Evolutionary conservation across 2,329 filamentous ascomycete genomes (phyloP), one percentile per base, ranked within the genome.

Genomic region (Bimuria novae-zelandiae): DNA sequence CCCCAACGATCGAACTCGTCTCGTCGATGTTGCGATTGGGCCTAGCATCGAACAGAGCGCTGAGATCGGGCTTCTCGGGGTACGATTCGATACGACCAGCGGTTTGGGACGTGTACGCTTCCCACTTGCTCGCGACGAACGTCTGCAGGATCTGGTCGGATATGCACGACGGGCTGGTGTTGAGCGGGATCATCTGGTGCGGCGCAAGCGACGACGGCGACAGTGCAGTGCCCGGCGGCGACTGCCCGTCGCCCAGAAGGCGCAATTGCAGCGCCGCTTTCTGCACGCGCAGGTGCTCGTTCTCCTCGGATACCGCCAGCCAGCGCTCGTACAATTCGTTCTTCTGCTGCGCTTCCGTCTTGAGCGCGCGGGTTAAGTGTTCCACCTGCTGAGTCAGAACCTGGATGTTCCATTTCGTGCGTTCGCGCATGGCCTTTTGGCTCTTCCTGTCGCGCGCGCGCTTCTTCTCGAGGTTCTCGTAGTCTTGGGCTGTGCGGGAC

Each of bases 71-170:
- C 35, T 59, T 60, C 22, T 58, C 58, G 8, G 61, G 59, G 45
- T 60, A 63, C 11, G 25, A 45, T 33, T 59, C 52, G 4, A 59
- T 41, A 7, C 53, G 36, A 11, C 55, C 54, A 1, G 55, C 25
- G 3, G 53, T 57, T 32, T 56, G 49, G 22, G 56, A 57, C 14
- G 56, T 52, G 35, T 61, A 61, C 1, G 60, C 54, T 39, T 63
- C 60, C 58, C 58, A 62, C 22, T 57, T 22, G 12, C 52, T 53
- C 42, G 58, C 55, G 12, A 60, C 61, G 41, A 64, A 63, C 2
- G 54, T 62, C 39, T 67, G 63, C 19, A 67, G 51, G 14, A 67
- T 67, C 22, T 59, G 54, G 43, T 65, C 63, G 5, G 54, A 56
- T 47, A 60, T 52, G 37, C 54, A 57, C 2, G 55, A 63, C 21